Evolutionary conservation across 2,329 filamentous ascomycete species (phyloP), one percentile per base, ranked within the genome.

Genomic region (Pseudopithomyces chartarum): DNA sequence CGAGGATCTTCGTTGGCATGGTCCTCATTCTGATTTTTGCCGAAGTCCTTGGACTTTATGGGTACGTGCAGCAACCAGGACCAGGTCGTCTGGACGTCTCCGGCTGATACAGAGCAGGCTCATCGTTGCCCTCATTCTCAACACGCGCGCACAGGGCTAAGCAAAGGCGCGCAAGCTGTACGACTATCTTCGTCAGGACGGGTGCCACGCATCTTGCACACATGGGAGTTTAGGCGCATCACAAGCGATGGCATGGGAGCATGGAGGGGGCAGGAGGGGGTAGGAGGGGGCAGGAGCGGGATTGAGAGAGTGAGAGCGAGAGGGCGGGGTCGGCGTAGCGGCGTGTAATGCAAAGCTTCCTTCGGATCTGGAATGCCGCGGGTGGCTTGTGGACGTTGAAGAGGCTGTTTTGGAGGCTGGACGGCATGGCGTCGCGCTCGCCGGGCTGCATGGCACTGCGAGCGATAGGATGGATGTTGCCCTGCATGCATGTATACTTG

Each of bases 11-110:
- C 69, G 95, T 99, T 48, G 95, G 95, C 77, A 98, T 98, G 95
- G 94, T 99, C 45, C 81, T 99, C 69, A 98, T 98, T 67, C 85
- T 98, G 62, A 99, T 99, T 85, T 99, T 99, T 75, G 95, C 92
- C 55, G 95, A 99, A 83, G 95, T 99, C 17, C 76, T 99, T 74
- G 95, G 95, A 76, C 88, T 99, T 32, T 99, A 99, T 72, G 95
- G 95, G 92, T 97, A 83, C 66, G 89, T 60, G 13, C 32, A 8
- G 22, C n/a, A 29, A 26, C 26, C 23, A 19, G n/a, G 38, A 10
- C 4, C n/a, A 40, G 3, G 38, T 40, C n/a, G 6, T 10, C 7
- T 40, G 8, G n/a, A 17, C n/a, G 17, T 40, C 4, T n/a, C 12
- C 15, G 4, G 46, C 67, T 70, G 52, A 71, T 58, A 3, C 38